Conservation (phyloP, 805 yeast species). For the Candida ipomoeae region DNA sequence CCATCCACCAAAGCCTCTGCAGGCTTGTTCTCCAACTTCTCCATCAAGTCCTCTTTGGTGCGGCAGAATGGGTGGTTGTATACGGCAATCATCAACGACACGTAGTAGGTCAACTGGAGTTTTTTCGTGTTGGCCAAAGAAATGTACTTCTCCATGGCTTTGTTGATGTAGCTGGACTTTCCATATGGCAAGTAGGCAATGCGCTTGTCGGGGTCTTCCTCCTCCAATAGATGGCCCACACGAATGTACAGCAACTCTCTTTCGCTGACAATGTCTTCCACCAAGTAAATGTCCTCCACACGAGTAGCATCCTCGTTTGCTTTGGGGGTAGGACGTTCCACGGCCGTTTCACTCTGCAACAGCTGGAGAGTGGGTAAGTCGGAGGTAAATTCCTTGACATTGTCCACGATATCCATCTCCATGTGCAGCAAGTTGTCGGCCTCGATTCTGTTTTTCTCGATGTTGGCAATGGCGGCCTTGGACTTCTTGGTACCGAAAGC, state of each 20-base stretch:
- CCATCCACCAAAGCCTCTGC: constrained; percentile 71
- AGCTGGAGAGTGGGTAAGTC: constrained; percentile 69
- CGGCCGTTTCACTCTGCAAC: constrained; percentile 51
- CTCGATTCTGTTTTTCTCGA: constrained; percentile 82
- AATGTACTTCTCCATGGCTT: constrained; percentile 39
- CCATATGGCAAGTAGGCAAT: constrained; percentile 59
- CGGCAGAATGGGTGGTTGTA: constrained; percentile 66
- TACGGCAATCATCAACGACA: constrained; percentile 75
- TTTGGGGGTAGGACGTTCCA: constrained; percentile 79
- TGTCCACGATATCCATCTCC: constrained; percentile 78
- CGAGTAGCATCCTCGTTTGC: constrained; percentile 74
- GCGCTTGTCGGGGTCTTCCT: constrained; percentile 43
- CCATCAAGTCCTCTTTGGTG: constrained; percentile 55
- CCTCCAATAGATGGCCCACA: constrained; percentile 57
- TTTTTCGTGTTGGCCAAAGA: constrained; percentile 47
- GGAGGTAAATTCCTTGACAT: constrained; percentile 64
- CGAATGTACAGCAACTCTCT: constrained; percentile 62
- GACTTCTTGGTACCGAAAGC: constrained; percentile 97
- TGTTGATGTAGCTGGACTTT: constrained; percentile 53
- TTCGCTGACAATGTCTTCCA: constrained; percentile 64
- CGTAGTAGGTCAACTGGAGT: constrained; percentile 70
- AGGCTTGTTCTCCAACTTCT: constrained; percentile 58
- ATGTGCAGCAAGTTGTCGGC: constrained; percentile 70
- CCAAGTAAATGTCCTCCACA: constrained; percentile 79
- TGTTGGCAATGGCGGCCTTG: constrained; percentile 78